Conservation (phyloP, 441 rosid genomes). For the Pelargonium australe region DNA sequence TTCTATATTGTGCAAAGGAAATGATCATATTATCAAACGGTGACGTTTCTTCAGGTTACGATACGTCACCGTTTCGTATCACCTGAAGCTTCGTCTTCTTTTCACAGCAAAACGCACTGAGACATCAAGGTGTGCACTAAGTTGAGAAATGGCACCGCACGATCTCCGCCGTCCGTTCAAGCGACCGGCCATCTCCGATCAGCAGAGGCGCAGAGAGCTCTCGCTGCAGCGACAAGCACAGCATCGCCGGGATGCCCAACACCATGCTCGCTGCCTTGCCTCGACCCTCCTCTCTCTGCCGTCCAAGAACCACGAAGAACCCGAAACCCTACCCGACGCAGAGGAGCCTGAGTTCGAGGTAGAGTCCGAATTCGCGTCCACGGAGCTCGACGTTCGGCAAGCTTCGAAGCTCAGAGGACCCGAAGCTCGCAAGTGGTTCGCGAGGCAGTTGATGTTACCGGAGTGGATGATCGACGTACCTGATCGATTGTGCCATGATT, state of each 20-base stretch:
- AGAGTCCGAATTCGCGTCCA: slow-evolving; percentile 30
- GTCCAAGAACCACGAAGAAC: slow-evolving; percentile 29
- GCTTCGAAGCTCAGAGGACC: slow-evolving; percentile 68
- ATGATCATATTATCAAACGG: too few relatives aligned
- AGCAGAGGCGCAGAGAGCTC: slow-evolving; percentile 68
- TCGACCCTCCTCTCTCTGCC: slow-evolving; percentile 62
- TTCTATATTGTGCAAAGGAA: too few relatives aligned
- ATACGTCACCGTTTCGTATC: too few relatives aligned
- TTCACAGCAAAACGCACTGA: too few relatives aligned
- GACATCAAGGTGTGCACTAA: too few relatives aligned
- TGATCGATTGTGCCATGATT: slow-evolving; percentile 53
- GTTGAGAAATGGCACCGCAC: slow-evolving; percentile 53
- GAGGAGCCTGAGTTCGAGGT: slow-evolving; percentile 29
- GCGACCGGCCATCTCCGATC: slow-evolving; percentile 74
- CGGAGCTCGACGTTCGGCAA: slow-evolving; percentile 48
- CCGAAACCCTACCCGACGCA: slow-evolving; percentile 24
- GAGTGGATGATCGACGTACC: slow-evolving; percentile 98
- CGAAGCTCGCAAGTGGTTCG: slow-evolving; percentile 75
- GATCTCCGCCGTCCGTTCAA: slow-evolving; percentile 85
- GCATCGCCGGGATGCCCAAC: slow-evolving; percentile 77
- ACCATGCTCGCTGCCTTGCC: slow-evolving; percentile 74
- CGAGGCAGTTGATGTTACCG: slow-evolving; percentile 73
- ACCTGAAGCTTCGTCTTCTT: too few relatives aligned
- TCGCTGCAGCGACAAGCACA: slow-evolving; percentile 74
- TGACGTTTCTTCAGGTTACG: too few relatives aligned